Evolutionary conservation across 2,329 filamentous ascomycete genomes (phyloP).

Genomic region (Ramularia collo-cygni): DNA sequence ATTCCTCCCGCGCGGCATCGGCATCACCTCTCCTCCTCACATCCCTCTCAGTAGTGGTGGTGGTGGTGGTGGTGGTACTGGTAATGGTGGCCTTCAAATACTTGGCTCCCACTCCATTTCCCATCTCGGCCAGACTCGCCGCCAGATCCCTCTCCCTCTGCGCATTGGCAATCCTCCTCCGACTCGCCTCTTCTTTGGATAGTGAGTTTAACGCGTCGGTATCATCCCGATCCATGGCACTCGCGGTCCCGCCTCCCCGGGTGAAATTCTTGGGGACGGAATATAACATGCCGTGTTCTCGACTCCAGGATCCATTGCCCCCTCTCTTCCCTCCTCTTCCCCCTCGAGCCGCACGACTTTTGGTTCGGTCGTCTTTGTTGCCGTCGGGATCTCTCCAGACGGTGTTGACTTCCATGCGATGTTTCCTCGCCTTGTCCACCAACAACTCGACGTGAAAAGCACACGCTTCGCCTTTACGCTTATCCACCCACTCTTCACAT

Average conservation of each 20-base stretch:
- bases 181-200: slow-evolving; percentile 53
- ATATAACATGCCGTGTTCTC: slow-evolving; percentile 42
- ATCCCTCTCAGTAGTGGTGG: slow-evolving; percentile 8
- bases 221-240: slow-evolving; percentile 60
- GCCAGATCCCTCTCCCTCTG: slow-evolving; percentile 69
- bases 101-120: slow-evolving; percentile 60
- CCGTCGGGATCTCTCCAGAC: slow-evolving; percentile 38
- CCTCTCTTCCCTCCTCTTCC: slow-evolving; percentile 22
- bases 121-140: slow-evolving; percentile 57
- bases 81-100: slow-evolving; percentile 51
- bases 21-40: slow-evolving; percentile 4
- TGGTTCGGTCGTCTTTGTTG: slow-evolving; percentile 7
- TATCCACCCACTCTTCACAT: slow-evolving; percentile 82
- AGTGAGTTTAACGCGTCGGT: slow-evolving; percentile 49
- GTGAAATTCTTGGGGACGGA: slow-evolving; percentile 32
- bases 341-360: slow-evolving; percentile 7
- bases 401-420: slow-evolving; percentile 72
- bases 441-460: slow-evolving; percentile 86
- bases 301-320: slow-evolving; percentile 48
- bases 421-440: slow-evolving; percentile 60
- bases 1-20: slow-evolving; percentile 8
- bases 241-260: slow-evolving; percentile 39
- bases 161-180: slow-evolving; percentile 56
- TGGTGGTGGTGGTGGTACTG: slow-evolving; percentile 11
- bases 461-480: slow-evolving; percentile 80